Evolutionary conservation across 2,329 filamentous ascomycete species (phyloP).

Genomic region (Alternaria solani): DNA sequence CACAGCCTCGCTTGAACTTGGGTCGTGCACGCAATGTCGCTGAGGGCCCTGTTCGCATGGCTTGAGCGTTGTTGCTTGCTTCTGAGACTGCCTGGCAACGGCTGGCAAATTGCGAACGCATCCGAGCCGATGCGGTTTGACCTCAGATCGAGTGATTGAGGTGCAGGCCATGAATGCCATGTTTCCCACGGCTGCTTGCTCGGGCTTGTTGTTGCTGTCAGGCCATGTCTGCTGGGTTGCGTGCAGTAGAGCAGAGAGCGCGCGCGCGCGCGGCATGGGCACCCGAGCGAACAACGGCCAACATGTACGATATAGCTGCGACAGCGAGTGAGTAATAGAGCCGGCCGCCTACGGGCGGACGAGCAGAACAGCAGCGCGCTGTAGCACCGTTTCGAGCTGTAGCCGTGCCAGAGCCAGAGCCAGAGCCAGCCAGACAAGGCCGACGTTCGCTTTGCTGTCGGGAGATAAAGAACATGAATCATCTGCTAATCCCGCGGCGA

Average conservation of each 20-base stretch:
- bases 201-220: constrained; percentile 14
- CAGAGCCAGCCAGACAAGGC: constrained; percentile 16
- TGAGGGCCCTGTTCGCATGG: constrained; percentile 15
- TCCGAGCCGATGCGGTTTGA: constrained; percentile 16
- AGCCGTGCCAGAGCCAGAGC: constrained; percentile 22
- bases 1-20: constrained; percentile 19
- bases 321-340: constrained; percentile 12
- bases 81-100: constrained; percentile 24
- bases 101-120: constrained; percentile 26
- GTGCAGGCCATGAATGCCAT: neutral
- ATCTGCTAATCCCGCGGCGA: constrained; percentile 6
- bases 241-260: neutral
- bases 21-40: constrained; percentile 19
- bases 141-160: constrained; percentile 6
- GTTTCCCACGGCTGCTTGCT: constrained; percentile 11
- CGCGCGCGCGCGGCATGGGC: constrained; percentile 15
- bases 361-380: constrained; percentile 6
- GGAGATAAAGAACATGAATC: constrained; percentile 24
- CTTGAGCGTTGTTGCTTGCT: constrained; percentile 24
- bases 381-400: constrained; percentile 38
- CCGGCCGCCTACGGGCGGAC: constrained; percentile 14
- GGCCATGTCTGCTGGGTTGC: constrained; percentile 16
- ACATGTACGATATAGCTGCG: constrained; percentile 9
- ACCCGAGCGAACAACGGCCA: constrained; percentile 16
- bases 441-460: constrained; percentile 29